These are phyloP conservation scores for Vitis hybrid DNA, from an alignment of 177 flowering plant species.

Conservation along the genomic window DNA sequence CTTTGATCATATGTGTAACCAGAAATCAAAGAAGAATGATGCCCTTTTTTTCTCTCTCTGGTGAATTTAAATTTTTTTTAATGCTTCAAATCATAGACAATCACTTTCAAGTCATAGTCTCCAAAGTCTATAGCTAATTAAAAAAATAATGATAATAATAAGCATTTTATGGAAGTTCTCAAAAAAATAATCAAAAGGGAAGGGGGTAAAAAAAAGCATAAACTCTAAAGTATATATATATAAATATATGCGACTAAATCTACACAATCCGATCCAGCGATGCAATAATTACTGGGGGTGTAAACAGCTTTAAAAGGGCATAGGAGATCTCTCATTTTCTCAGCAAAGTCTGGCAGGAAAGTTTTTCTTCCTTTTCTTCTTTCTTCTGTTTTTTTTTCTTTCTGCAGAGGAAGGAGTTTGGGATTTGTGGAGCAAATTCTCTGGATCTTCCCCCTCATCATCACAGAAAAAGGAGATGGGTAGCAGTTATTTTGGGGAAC, in stretches of 20 bases:
- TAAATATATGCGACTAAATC: slow-evolving; percentile 24
- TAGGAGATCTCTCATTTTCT: slow-evolving; percentile 29
- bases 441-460: background rate
- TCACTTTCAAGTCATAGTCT: slow-evolving; percentile 32
- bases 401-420: background rate
- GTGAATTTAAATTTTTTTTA: background rate
- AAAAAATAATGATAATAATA: slow-evolving; percentile 2
- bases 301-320: slow-evolving; percentile 40
- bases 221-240: slow-evolving; percentile 37
- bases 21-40: no score
- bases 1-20: background rate
- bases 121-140: slow-evolving; percentile 19
- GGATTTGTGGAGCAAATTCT: slow-evolving; percentile 14
- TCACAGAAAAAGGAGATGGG: slow-evolving; percentile 40
- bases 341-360: slow-evolving; percentile 13
- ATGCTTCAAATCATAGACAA: slow-evolving; percentile 24
- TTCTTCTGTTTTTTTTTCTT: no score
- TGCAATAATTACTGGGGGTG: slow-evolving; percentile 40
- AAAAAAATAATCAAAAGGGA: slow-evolving; percentile 16
- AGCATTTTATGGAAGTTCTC: slow-evolving; percentile 14
- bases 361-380: background rate
- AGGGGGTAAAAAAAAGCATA: slow-evolving; percentile 18
- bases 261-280: slow-evolving; percentile 72
- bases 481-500: slow-evolving; percentile 61
- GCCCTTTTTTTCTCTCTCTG: no score